Base-by-base conservation (phyloP, 257 asterid genomes). In the Cruciata laevipes region DNA sequence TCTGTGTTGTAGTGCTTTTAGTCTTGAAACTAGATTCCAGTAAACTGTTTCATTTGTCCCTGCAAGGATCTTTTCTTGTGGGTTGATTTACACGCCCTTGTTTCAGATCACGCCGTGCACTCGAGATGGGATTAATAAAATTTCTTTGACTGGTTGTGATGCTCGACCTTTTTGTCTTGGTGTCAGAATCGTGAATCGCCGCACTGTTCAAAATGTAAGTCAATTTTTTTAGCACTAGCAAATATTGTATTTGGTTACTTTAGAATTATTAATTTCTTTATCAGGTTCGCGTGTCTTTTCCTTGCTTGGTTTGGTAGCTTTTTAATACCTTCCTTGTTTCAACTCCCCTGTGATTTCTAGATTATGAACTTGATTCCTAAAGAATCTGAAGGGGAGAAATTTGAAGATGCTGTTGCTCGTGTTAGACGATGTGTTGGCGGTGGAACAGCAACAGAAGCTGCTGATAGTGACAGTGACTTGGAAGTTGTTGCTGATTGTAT, bases 401-500 rank as follows among this genome's bases (percentile, higher is more conserved):
- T 95, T 84, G 98, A 89, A 72, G 99, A 95, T 70, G 96, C 99
- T 42, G 79, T 95, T 67, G 82, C 89, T 77, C 98, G 99, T 57
- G 73, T 72, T 33, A 78, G 60, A 71, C 83, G 80, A 55, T 79
- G 81, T 71, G 77, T 75, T 78, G 96, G 98, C 78, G 96, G 98
- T 74, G 98, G 98, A 64, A 66, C 87, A 63, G 76, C 85, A 67
- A 83, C 91, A 51, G 97, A 90, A 83, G 86, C 87, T 82, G 98
- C 99, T 83, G 99, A 95, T 63, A 86, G 97, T 60, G 98, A 95
- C 85, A 89, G 96, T 69, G 99, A 95, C 77, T 76, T 95, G 78
- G 99, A 95, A 91, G 97, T 95, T 70, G 95, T 95, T 76, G 96
- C 99, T 76, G 99, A 91, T 74, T 91, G 44, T 73, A 84, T 91